Base-by-base conservation (phyloP, 257 asterid species). In the Marsdenia floribunda region DNA sequence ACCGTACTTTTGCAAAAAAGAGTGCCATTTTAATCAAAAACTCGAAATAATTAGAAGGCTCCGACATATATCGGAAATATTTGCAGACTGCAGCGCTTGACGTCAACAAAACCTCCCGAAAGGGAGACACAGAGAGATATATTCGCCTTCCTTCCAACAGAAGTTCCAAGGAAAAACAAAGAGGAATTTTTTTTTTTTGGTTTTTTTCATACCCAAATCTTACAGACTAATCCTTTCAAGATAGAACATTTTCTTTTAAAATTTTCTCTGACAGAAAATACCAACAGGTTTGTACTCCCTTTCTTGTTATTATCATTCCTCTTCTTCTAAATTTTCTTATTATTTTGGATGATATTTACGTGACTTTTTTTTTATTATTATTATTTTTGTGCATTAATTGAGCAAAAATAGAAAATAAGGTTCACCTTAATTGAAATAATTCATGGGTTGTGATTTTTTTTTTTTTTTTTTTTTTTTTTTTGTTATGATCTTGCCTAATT, bases 381-480 rank as follows among this genome's bases (percentile, higher is more conserved):
- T 29, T 29, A 0, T 29, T 29, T 29, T 29, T 29, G 12, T 33
- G 53, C 73, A 38, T 35, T 70, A 33, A 13, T 59, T 24, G 80
- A 53, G 54, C 19, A 59, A 26, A 29, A 29, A 7, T 49, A 19
- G 63, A 4, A 49, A 60, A 33, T 60, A 26, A 60, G 4, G 37
- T 29, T 70, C 33, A 38, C 54, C 21, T 60, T 4, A 21, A 76
- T 70, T 70, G 65, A 60, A 70, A 76, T 76, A 49, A 35, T 64
- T 69, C 10, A 40, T 26, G 80, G 80, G 57, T 59, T 76, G 5
- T 76, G 40, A 68, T 13, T 49, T 15, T 21, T 9, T n/a, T 16
- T 59, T 60, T 57, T 52, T 70, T n/a, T n/a, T n/a, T n/a, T n/a
- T n/a, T n/a, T n/a, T n/a, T n/a, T n/a, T n/a, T n/a, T n/a, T n/a